Conservation (phyloP, 1,284 basidiomycete species). For the Vanrija humicola region DNA sequence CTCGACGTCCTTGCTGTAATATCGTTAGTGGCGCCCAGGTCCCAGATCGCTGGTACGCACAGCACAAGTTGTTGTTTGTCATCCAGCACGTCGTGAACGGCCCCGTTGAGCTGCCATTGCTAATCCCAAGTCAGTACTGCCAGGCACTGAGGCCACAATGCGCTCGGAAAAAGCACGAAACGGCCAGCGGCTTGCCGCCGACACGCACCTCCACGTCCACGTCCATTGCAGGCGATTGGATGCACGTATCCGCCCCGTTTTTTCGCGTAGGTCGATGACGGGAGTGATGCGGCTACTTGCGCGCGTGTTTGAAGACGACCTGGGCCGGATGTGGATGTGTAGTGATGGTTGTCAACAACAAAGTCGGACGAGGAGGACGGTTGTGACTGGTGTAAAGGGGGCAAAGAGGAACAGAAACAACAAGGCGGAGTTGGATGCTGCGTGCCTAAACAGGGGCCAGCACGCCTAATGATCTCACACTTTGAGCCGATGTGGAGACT, state of each 20-base stretch:
- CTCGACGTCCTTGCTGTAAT: slow-evolving; percentile 21
- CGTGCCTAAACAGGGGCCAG: too few species aligned
- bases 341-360: not conserved
- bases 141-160: too few species aligned
- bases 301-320: not conserved
- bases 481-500: too few species aligned
- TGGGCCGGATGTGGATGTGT: not conserved
- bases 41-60: too few species aligned
- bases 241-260: slow-evolving; percentile 4
- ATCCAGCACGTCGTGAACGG: slow-evolving; percentile 28
- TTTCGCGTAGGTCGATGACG: slow-evolving; percentile 4
- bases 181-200: too few species aligned
- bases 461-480: too few species aligned
- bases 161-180: too few species aligned
- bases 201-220: slow-evolving; percentile 22
- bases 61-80: slow-evolving; percentile 13
- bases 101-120: slow-evolving; percentile 22
- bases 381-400: not conserved
- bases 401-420: not conserved
- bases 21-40: too few species aligned
- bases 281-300: not conserved
- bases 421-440: too few species aligned
- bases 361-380: not conserved
- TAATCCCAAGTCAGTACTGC: too few species aligned
- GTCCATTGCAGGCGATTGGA: slow-evolving; percentile 20